These are phyloP conservation scores for Endoconidiophora laricicola DNA, from an alignment of 2,329 filamentous ascomycete species.

Conservation along the genomic window DNA sequence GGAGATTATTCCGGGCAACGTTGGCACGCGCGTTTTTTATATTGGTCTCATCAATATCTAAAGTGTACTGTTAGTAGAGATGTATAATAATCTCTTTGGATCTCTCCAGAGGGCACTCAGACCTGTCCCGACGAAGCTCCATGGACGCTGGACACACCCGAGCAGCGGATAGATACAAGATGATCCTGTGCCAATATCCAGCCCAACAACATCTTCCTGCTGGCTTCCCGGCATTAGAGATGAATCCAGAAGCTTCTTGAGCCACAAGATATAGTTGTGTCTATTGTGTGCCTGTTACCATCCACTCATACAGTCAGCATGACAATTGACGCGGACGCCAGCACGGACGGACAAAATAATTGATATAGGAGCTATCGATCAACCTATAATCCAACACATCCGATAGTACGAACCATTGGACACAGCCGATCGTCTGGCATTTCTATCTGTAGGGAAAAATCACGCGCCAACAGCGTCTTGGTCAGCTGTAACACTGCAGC, in stretches of 20 bases:
- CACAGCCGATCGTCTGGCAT: constrained; percentile 69
- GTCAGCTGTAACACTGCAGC: constrained; percentile 64
- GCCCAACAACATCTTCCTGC: constrained; percentile 40
- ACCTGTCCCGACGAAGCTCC: constrained; percentile 56
- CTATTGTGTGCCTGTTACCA: constrained; percentile 38
- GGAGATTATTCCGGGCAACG: constrained; percentile 46
- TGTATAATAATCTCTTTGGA: not conserved
- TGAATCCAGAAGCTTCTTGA: constrained; percentile 65
- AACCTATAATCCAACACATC: not conserved
- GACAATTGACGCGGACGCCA: not conserved
- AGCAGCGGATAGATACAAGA: constrained; percentile 85
- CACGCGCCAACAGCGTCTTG: constrained; percentile 54
- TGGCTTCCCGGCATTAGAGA: constrained; percentile 34
- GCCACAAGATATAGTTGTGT: constrained; percentile 81
- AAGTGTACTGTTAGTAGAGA: constrained; percentile 5
- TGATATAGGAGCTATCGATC: not conserved
- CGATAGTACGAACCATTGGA: constrained; percentile 46
- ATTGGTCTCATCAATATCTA: constrained; percentile 60
- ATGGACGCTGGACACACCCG: constrained; percentile 52
- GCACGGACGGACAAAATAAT: not conserved
- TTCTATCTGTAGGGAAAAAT: constrained; percentile 57
- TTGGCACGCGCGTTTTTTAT: constrained; percentile 51
- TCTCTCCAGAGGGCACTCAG: not conserved
- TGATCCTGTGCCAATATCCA: constrained; percentile 82
- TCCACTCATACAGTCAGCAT: not conserved